Percentiles rank a stretch among this genome's conserved stretches.
Conservation (phyloP, 495 filamentous ascomycete genomes). For the Aspergillus funiculosus region DNA sequence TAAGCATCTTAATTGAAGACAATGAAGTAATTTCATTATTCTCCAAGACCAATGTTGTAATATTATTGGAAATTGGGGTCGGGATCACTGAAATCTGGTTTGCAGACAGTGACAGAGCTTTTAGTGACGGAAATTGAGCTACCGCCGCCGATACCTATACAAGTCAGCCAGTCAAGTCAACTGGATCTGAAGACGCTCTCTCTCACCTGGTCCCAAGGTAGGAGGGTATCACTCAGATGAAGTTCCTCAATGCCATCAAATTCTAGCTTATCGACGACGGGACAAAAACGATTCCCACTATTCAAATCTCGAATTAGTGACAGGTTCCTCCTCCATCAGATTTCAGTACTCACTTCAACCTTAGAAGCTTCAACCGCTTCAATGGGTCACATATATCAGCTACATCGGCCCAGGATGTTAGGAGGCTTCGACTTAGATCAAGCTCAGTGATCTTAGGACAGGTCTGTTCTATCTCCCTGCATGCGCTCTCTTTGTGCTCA, state of each 20-base stretch:
- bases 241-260: constrained; percentile 62
- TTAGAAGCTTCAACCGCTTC: constrained; percentile 54
- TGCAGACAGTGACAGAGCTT: constrained; percentile 49
- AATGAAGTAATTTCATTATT: constrained; percentile 65
- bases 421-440: constrained; percentile 80
- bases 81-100: constrained; percentile 44
- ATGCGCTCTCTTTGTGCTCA: constrained; percentile 19
- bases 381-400: constrained; percentile 64
- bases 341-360: constrained; percentile 55
- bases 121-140: constrained; percentile 54
- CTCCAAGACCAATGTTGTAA: constrained; percentile 64
- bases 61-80: constrained; percentile 35
- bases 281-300: constrained; percentile 73
- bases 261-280: constrained; percentile 30
- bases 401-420: constrained; percentile 60
- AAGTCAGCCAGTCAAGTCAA: not conserved
- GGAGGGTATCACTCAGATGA: constrained; percentile 64
- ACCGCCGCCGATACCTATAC: constrained; percentile 34
- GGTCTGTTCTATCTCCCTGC: constrained; percentile 30
- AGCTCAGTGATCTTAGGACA: constrained; percentile 66
- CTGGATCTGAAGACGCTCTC: constrained; percentile 13
- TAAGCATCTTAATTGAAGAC: constrained; percentile 51
- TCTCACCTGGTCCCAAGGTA: constrained; percentile 66
- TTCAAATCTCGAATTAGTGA: constrained; percentile 14
- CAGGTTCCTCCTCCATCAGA: not conserved